Percentiles rank a stretch among this genome's conserved stretches.
Evolutionary conservation across 305 asterid genomes (phyloP).

Genomic region (Rubia peregrina): DNA sequence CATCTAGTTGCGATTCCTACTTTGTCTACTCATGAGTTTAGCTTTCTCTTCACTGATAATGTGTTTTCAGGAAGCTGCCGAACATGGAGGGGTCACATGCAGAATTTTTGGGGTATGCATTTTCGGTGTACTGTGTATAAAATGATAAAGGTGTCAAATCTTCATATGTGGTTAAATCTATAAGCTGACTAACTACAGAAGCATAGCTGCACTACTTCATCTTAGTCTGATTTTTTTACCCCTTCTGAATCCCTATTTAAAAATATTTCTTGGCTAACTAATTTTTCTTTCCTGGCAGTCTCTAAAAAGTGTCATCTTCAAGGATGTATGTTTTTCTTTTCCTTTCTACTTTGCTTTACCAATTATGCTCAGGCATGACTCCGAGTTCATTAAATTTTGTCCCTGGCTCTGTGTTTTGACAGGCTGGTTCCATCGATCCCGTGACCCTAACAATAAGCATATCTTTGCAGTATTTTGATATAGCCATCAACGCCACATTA

Average conservation of each 20-base stretch:
- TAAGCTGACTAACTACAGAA: not conserved
- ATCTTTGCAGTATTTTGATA: conserved; percentile 83
- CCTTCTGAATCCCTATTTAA: conserved; percentile 11
- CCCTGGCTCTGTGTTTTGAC: conserved; percentile 22
- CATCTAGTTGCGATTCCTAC: not conserved
- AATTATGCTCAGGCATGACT: conserved; percentile 6
- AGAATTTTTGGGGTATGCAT: conserved; percentile 94
- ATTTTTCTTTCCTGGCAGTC: conserved; percentile 54
- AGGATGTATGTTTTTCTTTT: conserved; percentile 53
- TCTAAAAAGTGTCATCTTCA: conserved; percentile 92
- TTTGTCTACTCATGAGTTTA: not conserved
- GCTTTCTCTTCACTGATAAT: conserved; percentile 8
- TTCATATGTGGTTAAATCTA: not conserved
- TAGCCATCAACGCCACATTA: conserved; percentile 75
- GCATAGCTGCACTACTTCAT: not conserved
- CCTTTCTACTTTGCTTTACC: conserved; percentile 5
- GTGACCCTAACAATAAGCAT: conserved; percentile 90
- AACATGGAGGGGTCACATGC: conserved; percentile 99
- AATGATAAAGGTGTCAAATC: conserved; percentile 68
- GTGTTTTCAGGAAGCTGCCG: conserved; percentile 94
- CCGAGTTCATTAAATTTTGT: conserved; percentile 7
- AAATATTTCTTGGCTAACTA: conserved; percentile 22
- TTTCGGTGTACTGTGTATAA: conserved; percentile 87
- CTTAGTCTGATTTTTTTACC: conserved; percentile 1
- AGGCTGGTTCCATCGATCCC: conserved; percentile 97